phyloP scores from a whole-genome alignment of 2,329 filamentous ascomycete species.

The Emmonsia crescens region DNA sequence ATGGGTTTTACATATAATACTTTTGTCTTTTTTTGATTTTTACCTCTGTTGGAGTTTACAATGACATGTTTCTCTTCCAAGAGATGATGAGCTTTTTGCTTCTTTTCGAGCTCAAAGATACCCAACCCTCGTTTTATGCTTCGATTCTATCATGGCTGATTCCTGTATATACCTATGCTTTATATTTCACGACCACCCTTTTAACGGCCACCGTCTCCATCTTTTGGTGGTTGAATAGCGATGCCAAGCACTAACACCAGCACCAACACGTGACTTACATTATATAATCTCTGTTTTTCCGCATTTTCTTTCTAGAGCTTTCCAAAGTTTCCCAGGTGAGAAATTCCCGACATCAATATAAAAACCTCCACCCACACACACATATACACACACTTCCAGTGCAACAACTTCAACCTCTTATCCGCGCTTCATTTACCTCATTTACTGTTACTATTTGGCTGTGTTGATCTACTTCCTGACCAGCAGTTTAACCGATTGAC shows the following conservation, averaged over 20 bases:
- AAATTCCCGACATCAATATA: neutral
- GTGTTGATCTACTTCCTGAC: neutral
- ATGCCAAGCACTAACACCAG: neutral
- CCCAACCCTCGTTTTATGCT: slow-evolving; percentile 2
- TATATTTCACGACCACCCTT: neutral
- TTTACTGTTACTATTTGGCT: neutral
- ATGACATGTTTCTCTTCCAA: neutral
- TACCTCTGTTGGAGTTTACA: neutral
- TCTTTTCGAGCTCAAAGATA: neutral
- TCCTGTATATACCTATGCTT: neutral
- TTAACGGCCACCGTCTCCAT: neutral
- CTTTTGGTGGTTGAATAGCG: too few relatives aligned
- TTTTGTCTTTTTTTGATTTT: slow-evolving; percentile 10
- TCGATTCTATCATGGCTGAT: neutral
- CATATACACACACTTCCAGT: neutral
- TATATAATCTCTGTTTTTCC: neutral
- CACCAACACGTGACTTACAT: neutral
- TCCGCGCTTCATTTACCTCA: neutral
- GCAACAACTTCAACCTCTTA: neutral
- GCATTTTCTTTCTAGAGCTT: slow-evolving; percentile 13
- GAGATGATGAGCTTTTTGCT: neutral
- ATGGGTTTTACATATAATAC: neutral
- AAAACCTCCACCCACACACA: neutral
- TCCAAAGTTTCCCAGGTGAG: slow-evolving; percentile 5
- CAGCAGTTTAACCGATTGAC: neutral